Base-by-base conservation (phyloP, 169 alveolate genomes). In the Eimeria necatrix region DNA sequence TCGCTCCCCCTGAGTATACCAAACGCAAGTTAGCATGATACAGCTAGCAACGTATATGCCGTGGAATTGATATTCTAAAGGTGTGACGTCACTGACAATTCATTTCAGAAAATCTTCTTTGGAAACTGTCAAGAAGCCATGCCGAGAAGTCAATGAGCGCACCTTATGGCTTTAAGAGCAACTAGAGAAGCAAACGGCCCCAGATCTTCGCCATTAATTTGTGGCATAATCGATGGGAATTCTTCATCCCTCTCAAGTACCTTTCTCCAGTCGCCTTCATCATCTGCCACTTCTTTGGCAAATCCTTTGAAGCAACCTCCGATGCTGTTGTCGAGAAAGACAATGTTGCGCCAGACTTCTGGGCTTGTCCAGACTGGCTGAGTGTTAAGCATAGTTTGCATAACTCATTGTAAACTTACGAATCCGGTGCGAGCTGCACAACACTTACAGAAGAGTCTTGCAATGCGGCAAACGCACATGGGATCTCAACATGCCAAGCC, bases 341-440 rank as follows among this genome's bases (percentile, higher is more conserved):
- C 49, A 46, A 60, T 60, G 18, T 84, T 84, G 74, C 60, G 48
- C 92, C 92, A 84, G 49, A 41, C 49, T 49, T 56, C 80, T 24
- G 48, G 78, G 80, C 61, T 84, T 84, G 64, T 41, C 92, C 92
- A 84, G 41, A 51, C 14, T 8, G 92, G 92, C 92, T 84, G 92
- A 84, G 80, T 18, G 6, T 46, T 9, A 48, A 60, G 59, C 73
- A 84, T 14, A 10, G 20, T 56, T 18, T 56, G 41, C 41, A 32
- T 32, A 32, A 32, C 41, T 32, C 41, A 32, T 32, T 2, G 41
- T 32, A 32, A 32, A 32, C 2, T 32, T 32, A 32, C 41, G 41
- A 32, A 81, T 9, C 73, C 73, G 9, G 26, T 3, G 56, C 68
- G n/a, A 4, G 5, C 46, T 22, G 16, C 71, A 7, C 52, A 12